Base-by-base conservation (phyloP, 1,284 basidiomycete genomes). In the Boletus sp. region DNA sequence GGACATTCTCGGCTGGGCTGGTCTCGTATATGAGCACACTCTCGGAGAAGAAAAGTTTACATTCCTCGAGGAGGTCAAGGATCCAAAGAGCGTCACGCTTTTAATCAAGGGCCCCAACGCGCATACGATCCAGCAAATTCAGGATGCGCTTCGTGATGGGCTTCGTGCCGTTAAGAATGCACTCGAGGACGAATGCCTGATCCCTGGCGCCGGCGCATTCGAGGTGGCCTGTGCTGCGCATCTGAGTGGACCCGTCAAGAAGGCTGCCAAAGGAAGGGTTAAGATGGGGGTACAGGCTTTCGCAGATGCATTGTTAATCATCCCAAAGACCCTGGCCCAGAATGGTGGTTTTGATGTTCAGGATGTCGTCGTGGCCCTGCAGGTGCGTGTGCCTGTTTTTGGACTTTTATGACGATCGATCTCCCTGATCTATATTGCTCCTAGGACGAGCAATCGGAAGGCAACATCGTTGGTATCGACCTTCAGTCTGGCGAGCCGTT, bases 31-130 rank as follows among this genome's bases (percentile, higher is more conserved):
- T 72, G 96, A 99, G 72, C 94, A 99, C 70, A 98, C 95, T 8
- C 81, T 99, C 22, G 95, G 96, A 57, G 96, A 99, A 71, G 96
- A 99, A 67, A 99, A 99, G 69, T 99, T 82, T 72, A 99, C 96
- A 0, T 99, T 99, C 68, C 79, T 99, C 41, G 96, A 99, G 70
- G 92, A 99, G 55, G 94, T 96, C 67, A 91, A 88, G 70, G 84
- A 89, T 51, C 95, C 96, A n/a, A 94, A 93, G 78, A 90, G 85
- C 52, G 96, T 98, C 32, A 99, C 96, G 7, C 78, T 99, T 48
- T 78, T 99, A 53, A 91, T 99, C 76, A 97, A 97, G 71, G 94
- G 93, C n/a, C 96, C 95, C 49, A 99, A 99, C 70, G 78, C 87
- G 7, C 92, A 99, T 74, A 99, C 95, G 41, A 97, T 89, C 60